Evolutionary conservation across 2,329 filamentous ascomycete species (phyloP), one percentile per base, ranked within the genome.

Genomic region (Parastagonospora avenae): DNA sequence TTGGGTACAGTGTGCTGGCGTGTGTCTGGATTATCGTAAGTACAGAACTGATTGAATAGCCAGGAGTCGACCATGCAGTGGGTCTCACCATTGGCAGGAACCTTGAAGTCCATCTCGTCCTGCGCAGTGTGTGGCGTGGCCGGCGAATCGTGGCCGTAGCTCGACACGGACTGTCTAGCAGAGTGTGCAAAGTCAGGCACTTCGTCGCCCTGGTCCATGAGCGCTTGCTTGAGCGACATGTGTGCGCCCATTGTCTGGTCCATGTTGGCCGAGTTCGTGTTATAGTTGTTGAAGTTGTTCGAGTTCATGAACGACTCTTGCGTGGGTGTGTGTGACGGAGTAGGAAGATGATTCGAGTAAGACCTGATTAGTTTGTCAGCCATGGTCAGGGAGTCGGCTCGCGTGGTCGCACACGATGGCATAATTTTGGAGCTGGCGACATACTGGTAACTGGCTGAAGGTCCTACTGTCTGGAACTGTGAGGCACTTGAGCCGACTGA

Each of bases 31-130:
- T 77, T 74, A 75, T 80, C 75, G 72, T 80, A 76, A 69, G 77
- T 87, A 92, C 86, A 92, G 88, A 84, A 85, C 70, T 84, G 77
- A 74, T 84, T 77, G 77, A 84, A 78, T 36, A 69, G 65, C 81
- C 81, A 82, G 33, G 63, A 66, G 42, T 76, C 72, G 56, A 74
- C 64, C 54, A 68, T 64, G 43, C 40, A 40, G 56, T 61, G 57
- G 28, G 54, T 77, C 82, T 85, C 79, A 85, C 83, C 83, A 81
- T 76, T 76, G 46, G 78, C 74, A 56, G 78, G 75, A 58, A 80
- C 73, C 63, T 78, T 83, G 57, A 77, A 79, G 45, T 84, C 79
- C 54, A 76, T 72, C 42, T 85, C 82, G 45, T 81, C 79, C 48
- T 82, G 78, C 46, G 73, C 77, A 24, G 77, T 82, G 59, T 82